Evolutionary conservation across 306 rosid genomes (phyloP).

Genomic region (Vigna angularis): DNA sequence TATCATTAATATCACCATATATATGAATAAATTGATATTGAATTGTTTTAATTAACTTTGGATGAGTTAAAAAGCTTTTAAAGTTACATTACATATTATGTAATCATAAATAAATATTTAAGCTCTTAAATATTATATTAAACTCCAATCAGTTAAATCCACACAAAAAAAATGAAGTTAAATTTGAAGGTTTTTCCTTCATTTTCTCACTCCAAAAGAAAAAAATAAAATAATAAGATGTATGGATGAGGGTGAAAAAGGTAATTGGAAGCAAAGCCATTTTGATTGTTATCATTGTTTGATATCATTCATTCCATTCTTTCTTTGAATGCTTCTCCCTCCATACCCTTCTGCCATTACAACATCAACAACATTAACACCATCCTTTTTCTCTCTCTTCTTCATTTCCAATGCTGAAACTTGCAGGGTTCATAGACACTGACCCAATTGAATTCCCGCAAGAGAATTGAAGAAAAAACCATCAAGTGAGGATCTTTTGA

Average conservation of each 20-base stretch:
- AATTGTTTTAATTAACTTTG: too few species aligned
- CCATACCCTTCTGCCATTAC: constrained; percentile 32
- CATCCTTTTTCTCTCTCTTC: constrained; percentile 9
- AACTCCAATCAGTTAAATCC: not conserved
- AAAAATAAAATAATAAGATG: not conserved
- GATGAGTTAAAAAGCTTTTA: too few species aligned
- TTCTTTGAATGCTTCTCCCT: constrained; percentile 61
- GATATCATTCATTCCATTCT: not conserved
- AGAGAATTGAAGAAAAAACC: constrained; percentile 9
- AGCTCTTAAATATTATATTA: too few species aligned
- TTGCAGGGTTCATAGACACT: constrained; percentile 20
- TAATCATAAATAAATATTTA: too few species aligned
- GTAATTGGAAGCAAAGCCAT: constrained; percentile 15
- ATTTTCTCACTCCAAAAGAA: constrained; percentile 20
- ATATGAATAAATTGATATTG: too few species aligned
- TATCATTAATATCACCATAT: too few species aligned
- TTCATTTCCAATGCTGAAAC: constrained; percentile 45
- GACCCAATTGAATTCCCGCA: not conserved
- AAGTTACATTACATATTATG: too few species aligned
- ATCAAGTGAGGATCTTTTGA: constrained; percentile 29
- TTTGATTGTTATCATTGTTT: not conserved
- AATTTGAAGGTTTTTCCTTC: constrained; percentile 2
- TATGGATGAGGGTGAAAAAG: constrained; percentile 34
- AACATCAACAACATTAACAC: not conserved
- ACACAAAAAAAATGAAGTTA: not conserved